These are phyloP conservation scores for Ophiostoma perfectum DNA, from an alignment of 2,329 filamentous ascomycete species.

Conservation along the genomic window DNA sequence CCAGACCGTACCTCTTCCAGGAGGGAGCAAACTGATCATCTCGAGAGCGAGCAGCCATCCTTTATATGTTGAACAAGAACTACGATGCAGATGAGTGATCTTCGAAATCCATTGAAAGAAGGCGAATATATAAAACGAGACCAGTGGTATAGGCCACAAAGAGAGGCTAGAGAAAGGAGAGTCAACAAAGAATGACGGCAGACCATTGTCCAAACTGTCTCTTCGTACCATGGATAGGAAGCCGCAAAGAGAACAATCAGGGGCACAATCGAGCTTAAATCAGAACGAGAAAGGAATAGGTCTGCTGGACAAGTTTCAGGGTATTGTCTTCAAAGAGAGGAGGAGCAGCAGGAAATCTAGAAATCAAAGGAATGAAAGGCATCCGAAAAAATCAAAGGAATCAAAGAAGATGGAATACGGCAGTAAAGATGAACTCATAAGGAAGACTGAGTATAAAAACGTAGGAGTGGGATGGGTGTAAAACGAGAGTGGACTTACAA, in stretches of 20 bases:
- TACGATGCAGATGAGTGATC: neutral
- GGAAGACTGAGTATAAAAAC: no score
- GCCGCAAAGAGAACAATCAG: constrained; percentile 13
- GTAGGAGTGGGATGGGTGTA: no score
- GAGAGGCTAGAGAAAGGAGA: neutral
- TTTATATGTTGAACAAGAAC: constrained; percentile 18
- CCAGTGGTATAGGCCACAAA: neutral
- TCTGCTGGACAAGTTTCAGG: neutral
- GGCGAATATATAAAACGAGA: neutral
- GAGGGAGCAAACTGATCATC: neutral
- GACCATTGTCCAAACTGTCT: neutral
- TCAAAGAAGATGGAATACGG: no score
- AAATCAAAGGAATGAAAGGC: neutral
- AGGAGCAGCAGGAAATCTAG: neutral
- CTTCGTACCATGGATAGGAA: no score
- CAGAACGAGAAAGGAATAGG: neutral
- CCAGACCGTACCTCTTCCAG: neutral
- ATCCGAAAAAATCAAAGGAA: no score
- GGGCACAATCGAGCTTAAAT: neutral
- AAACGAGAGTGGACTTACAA: no score
- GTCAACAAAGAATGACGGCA: neutral
- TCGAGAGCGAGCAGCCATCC: constrained; percentile 6
- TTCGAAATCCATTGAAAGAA: neutral
- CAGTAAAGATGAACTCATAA: no score
- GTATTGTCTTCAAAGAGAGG: neutral